Evolutionary conservation across 192 early-diverging fungal species (phyloP).

Genomic region (Podila verticillata): DNA sequence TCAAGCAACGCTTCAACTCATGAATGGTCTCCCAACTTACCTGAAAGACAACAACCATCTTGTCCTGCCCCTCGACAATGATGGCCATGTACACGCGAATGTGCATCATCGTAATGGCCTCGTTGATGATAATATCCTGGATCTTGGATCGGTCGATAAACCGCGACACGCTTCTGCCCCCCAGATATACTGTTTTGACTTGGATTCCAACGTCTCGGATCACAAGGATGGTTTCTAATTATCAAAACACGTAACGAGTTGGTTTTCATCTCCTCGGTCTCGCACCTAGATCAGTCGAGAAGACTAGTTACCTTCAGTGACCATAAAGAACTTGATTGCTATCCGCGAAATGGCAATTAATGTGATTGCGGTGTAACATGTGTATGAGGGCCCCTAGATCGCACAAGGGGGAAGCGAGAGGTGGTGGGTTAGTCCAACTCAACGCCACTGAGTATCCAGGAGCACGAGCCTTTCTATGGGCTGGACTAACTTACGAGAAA

Average conservation of each 20-base stretch:
- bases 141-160: conserved; percentile 77
- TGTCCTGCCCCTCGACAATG: conserved; percentile 65
- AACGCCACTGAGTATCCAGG: too few relatives aligned
- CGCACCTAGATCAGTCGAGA: too few relatives aligned
- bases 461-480: too few relatives aligned
- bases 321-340: conserved; percentile 38
- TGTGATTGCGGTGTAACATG: conserved; percentile 22
- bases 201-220: conserved; percentile 78
- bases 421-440: too few relatives aligned
- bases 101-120: conserved; percentile 77
- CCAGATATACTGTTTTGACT: conserved; percentile 65
- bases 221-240: conserved; percentile 69
- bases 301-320: conserved; percentile 30
- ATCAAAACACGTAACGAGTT: not conserved
- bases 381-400: conserved; percentile 18
- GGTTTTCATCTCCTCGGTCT: too few relatives aligned
- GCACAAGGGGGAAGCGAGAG: too few relatives aligned
- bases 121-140: conserved; percentile 78
- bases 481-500: conserved; percentile 4
- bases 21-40: conserved; percentile 40
- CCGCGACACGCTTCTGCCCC: conserved; percentile 54
- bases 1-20: too few relatives aligned
- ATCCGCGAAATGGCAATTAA: conserved; percentile 24
- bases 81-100: conserved; percentile 79
- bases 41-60: conserved; percentile 77